These are phyloP conservation scores for Phialophora expanda DNA, from an alignment of 2,329 filamentous ascomycete genomes.

Conservation along the genomic window DNA sequence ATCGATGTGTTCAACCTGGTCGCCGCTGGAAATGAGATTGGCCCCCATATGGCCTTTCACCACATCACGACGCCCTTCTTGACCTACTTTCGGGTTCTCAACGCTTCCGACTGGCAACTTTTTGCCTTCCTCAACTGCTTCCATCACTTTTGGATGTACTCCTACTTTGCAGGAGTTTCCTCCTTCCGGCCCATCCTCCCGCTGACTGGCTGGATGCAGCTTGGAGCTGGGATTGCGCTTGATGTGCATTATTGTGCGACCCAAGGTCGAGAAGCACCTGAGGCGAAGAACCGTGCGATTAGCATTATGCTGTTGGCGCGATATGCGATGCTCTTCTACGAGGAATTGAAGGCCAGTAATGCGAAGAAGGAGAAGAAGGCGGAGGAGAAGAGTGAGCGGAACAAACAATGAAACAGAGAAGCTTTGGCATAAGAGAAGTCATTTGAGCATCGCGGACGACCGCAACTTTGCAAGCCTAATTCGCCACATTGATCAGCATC, in stretches of 20 bases:
- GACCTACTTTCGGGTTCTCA: constrained; percentile 40
- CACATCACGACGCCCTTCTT: constrained; percentile 44
- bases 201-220: constrained; percentile 37
- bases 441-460: background rate
- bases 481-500: constrained; percentile 39
- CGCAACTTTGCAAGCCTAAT: constrained; percentile 13
- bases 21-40: constrained; percentile 39
- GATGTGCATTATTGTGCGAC: constrained; percentile 30
- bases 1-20: constrained; percentile 43
- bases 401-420: constrained; percentile 1
- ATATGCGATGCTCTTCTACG: constrained; percentile 30
- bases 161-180: constrained; percentile 42
- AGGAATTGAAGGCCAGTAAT: constrained; percentile 21
- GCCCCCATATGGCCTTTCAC: constrained; percentile 43
- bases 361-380: constrained; percentile 16
- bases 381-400: constrained; percentile 9
- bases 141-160: constrained; percentile 44
- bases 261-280: constrained; percentile 16
- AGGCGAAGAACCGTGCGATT: constrained; percentile 24
- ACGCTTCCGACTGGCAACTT: constrained; percentile 40
- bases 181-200: constrained; percentile 35
- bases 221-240: constrained; percentile 34
- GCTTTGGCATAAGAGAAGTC: background rate
- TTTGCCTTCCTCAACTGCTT: constrained; percentile 42
- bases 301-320: constrained; percentile 22